These are phyloP conservation scores for Cryptococcus sp. DNA, from an alignment of 1,284 basidiomycete genomes.

Conservation along the genomic window DNA sequence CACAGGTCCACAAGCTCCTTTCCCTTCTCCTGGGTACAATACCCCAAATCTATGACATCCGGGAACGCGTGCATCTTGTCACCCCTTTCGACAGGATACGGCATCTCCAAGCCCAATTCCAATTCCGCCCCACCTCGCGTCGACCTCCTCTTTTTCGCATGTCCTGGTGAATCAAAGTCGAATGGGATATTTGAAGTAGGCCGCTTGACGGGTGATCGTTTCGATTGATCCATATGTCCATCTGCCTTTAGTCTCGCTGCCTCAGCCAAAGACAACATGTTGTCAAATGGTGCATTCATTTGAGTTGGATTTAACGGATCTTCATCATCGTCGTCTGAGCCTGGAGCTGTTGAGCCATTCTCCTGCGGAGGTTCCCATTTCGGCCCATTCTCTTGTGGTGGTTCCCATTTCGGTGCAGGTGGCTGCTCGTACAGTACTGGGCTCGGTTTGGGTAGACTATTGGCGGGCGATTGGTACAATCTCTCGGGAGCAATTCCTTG, in stretches of 20 bases:
- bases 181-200: conserved; percentile 1
- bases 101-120: conserved; percentile 13
- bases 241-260: conserved; percentile 42
- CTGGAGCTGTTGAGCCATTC: conserved; percentile 2
- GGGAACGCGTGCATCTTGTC: conserved; percentile 27
- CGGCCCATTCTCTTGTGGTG: background rate
- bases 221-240: conserved; percentile 14
- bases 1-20: conserved; percentile 66
- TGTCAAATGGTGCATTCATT: conserved; percentile 34
- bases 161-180: background rate
- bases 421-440: background rate
- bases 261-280: conserved; percentile 45
- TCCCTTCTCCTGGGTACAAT: conserved; percentile 69
- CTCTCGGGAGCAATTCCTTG: background rate
- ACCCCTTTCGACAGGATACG: conserved; percentile 20
- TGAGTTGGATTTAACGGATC: conserved; percentile 25
- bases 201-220: conserved; percentile 2
- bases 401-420: background rate
- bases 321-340: conserved; percentile 31
- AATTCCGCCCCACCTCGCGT: conserved; percentile 9
- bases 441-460: background rate
- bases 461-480: background rate
- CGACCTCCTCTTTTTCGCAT: conserved; percentile 3
- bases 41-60: conserved; percentile 49
- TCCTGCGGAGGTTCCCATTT: background rate